These are phyloP conservation scores for Juglanconis juglandina DNA, from an alignment of 2,329 filamentous ascomycete genomes.

Conservation along the genomic window DNA sequence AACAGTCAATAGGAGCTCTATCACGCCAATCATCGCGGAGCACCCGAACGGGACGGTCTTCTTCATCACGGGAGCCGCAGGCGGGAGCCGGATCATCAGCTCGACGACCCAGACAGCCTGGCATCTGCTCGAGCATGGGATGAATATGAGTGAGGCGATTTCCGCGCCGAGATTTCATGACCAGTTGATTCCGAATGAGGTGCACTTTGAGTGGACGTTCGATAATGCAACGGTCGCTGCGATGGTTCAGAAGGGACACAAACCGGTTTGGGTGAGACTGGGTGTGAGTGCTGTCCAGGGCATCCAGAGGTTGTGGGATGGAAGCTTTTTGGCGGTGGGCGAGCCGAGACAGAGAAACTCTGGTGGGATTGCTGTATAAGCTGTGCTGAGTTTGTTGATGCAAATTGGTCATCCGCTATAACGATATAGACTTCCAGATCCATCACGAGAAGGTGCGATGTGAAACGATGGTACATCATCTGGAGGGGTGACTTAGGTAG, in stretches of 20 bases:
- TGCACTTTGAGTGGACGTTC: slow-evolving; percentile 69
- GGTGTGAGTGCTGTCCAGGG: slow-evolving; percentile 71
- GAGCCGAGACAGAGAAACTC: slow-evolving; percentile 78
- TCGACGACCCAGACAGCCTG: slow-evolving; percentile 75
- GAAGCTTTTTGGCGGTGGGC: slow-evolving; percentile 72
- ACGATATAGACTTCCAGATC: too few species aligned
- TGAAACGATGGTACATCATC: too few species aligned
- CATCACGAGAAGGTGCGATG: too few species aligned
- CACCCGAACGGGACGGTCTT: slow-evolving; percentile 65
- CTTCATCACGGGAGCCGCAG: slow-evolving; percentile 72
- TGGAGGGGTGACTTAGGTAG: too few species aligned
- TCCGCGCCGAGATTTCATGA: slow-evolving; percentile 73
- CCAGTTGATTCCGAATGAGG: slow-evolving; percentile 69
- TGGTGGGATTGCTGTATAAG: slow-evolving; percentile 56
- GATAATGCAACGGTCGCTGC: slow-evolving; percentile 67
- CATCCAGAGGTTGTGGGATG: slow-evolving; percentile 60
- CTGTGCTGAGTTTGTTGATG: too few species aligned
- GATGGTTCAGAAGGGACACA: slow-evolving; percentile 66
- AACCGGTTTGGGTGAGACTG: slow-evolving; percentile 67
- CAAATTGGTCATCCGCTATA: too few species aligned
- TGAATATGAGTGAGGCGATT: slow-evolving; percentile 62
- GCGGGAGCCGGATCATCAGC: slow-evolving; percentile 82
- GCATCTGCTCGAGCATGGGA: slow-evolving; percentile 65
- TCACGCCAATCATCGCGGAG: slow-evolving; percentile 75
- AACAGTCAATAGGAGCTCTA: slow-evolving; percentile 52